Base-by-base conservation (phyloP, 2,329 filamentous ascomycete genomes). In the Blastomyces parvus region DNA sequence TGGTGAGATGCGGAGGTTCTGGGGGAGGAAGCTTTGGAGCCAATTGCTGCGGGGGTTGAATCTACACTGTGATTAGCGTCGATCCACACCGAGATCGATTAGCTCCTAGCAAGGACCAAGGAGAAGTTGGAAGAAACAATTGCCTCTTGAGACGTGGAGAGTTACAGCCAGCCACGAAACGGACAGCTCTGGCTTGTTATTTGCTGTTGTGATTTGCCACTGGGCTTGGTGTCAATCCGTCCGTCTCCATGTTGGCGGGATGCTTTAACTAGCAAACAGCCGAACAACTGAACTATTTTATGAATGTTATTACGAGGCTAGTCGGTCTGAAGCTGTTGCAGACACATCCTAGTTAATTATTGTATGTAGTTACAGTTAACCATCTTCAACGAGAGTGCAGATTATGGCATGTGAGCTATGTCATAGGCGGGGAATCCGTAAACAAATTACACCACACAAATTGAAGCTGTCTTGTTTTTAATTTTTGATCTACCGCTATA, bases 401-500 rank as follows among this genome's bases (percentile, higher is more conserved):
- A 50, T 4, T 50, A 50, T 7, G 22, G 25, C 1, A 27, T 50
- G 3, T 3, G 48, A 22, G 22, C 13, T 2, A 27, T 6, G 22
- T 50, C 48, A 42, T 42, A 14, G 40, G 40, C 19, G 14, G 40
- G 40, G 13, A 42, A 42, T 42, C 40, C 40, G 2, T 60, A 27
- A 25, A n/a, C 42, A 52, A 17, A 36, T 33, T 30, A 44, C 27
- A 17, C 19, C 27, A 7, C 19, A 42, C 33, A 61, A 36, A 27
- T 61, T 40, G 30, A 48, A 19, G 55, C 55, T 57, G 36, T 17
- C 25, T 36, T 57, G 55, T 14, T 57, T 40, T 57, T 4, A 6
- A 36, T 40, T 40, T 61, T 61, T 60, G n/a, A 61, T 61, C 59
- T 61, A 61, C n/a, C 59, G 50, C 46, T 61, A 61, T 61, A n/a